Conservation (phyloP, 305 asterid genomes). For the Striga hermonthica region DNA sequence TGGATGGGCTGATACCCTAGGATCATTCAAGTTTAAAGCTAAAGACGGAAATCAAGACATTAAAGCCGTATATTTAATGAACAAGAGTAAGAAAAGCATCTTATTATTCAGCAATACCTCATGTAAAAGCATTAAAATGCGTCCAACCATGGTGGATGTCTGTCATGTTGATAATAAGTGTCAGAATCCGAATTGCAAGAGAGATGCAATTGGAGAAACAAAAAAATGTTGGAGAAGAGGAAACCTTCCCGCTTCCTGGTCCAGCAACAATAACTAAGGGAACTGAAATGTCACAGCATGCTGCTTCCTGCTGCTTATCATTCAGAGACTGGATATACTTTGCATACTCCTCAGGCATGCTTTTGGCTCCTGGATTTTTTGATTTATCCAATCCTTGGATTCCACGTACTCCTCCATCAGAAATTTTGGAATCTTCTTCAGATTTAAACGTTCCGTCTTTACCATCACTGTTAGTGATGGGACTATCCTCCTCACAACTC, state of each 20-base stretch:
- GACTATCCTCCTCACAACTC: constrained; percentile 37
- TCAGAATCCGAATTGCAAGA: constrained; percentile 30
- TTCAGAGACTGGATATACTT: constrained; percentile 67
- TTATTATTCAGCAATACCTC: constrained; percentile 45
- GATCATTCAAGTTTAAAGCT: constrained; percentile 26
- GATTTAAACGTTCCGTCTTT: constrained; percentile 35
- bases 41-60: constrained; percentile 22
- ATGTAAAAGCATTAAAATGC: constrained; percentile 74
- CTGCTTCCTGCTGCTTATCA: constrained; percentile 94
- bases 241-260: constrained; percentile 98
- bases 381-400: constrained; percentile 32
- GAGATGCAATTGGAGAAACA: constrained; percentile 9
- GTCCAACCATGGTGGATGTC: constrained; percentile 99
- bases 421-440: constrained; percentile 33
- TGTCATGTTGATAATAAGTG: constrained; percentile 42
- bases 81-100: constrained; percentile 20
- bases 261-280: constrained; percentile 97
- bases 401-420: constrained; percentile 35
- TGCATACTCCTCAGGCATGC: constrained; percentile 79
- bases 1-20: constrained; percentile 77
- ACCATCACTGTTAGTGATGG: constrained; percentile 30
- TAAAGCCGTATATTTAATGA: constrained; percentile 27
- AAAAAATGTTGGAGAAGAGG: constrained; percentile 28
- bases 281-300: constrained; percentile 73
- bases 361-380: constrained; percentile 34